Conservation (phyloP, 495 filamentous ascomycete genomes). For the Penicillium egyptiacum region DNA sequence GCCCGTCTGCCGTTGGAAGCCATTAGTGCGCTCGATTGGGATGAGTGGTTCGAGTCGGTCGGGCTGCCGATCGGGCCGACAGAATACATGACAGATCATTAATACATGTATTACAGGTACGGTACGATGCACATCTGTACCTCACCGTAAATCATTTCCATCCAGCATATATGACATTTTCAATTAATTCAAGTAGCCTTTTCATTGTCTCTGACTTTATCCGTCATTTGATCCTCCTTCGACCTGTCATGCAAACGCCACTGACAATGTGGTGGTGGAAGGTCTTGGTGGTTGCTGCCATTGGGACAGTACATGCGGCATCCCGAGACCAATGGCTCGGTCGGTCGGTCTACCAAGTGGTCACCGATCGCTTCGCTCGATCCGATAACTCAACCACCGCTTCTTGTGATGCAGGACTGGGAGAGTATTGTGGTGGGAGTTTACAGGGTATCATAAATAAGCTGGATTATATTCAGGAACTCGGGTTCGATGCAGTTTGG, state of each 20-base stretch:
- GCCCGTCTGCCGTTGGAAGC: no score
- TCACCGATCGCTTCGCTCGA: constrained; percentile 68
- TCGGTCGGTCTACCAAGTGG: constrained; percentile 53
- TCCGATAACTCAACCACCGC: constrained; percentile 49
- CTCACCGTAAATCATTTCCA: constrained; percentile 3
- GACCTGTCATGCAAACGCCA: constrained; percentile 15
- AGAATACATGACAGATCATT: constrained; percentile 5
- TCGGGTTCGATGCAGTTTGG: constrained; percentile 71
- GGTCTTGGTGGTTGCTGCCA: constrained; percentile 14
- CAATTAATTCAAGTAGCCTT: constrained; percentile 5
- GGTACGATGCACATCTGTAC: background rate
- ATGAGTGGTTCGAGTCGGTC: background rate
- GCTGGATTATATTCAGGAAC: constrained; percentile 51
- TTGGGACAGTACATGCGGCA: constrained; percentile 16
- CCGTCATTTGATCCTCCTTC: constrained; percentile 6
- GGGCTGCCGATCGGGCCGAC: constrained; percentile 18
- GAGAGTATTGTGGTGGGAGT: constrained; percentile 68
- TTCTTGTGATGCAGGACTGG: constrained; percentile 23
- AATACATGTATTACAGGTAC: constrained; percentile 1
- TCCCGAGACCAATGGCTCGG: constrained; percentile 20
- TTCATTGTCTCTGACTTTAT: constrained; percentile 4
- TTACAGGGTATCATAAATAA: constrained; percentile 62
- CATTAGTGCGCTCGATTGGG: background rate
- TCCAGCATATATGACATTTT: constrained; percentile 1
- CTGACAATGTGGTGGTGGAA: constrained; percentile 16